phyloP scores from a whole-genome alignment of 768 basidiomycete species.

The Lactarius sanguifluus region DNA sequence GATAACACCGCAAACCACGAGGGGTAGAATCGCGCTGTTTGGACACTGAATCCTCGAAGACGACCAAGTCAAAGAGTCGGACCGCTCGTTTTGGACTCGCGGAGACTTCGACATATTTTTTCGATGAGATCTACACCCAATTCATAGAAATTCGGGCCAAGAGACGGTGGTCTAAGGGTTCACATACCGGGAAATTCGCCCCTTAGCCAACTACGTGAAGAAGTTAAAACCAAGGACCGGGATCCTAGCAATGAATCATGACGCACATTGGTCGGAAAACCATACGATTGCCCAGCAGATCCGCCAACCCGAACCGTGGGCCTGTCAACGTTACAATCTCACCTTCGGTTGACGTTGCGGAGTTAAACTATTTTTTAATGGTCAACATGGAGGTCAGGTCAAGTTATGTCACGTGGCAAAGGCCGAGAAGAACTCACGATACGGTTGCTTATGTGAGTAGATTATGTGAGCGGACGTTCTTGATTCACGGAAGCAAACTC shows the following conservation, averaged over 20 bases:
- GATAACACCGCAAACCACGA: background rate
- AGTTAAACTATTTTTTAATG: background rate
- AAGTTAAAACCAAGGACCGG: constrained; percentile 18
- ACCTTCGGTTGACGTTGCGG: background rate
- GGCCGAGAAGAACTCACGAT: background rate
- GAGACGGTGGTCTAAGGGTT: background rate
- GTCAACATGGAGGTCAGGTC: background rate
- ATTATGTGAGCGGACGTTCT: too few relatives aligned
- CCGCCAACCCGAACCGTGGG: background rate
- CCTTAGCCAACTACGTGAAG: background rate
- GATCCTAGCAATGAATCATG: constrained; percentile 8
- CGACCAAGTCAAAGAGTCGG: constrained; percentile 2
- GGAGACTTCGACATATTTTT: constrained; percentile 11
- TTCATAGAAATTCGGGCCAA: background rate
- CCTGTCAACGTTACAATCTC: background rate
- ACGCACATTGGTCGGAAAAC: background rate
- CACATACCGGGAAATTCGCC: constrained; percentile 16
- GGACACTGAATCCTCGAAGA: background rate
- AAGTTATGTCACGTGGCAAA: background rate
- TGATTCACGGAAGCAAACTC: too few relatives aligned
- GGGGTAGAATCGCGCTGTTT: background rate
- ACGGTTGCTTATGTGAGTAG: too few relatives aligned
- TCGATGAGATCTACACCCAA: constrained; percentile 5
- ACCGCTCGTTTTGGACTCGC: constrained; percentile 4
- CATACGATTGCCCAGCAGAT: background rate